A percentile compares a stretch with the other conserved stretches of the same genome.
phyloP scores from a whole-genome alignment of 2,329 filamentous ascomycete genomes.

The Alternaria atra region DNA sequence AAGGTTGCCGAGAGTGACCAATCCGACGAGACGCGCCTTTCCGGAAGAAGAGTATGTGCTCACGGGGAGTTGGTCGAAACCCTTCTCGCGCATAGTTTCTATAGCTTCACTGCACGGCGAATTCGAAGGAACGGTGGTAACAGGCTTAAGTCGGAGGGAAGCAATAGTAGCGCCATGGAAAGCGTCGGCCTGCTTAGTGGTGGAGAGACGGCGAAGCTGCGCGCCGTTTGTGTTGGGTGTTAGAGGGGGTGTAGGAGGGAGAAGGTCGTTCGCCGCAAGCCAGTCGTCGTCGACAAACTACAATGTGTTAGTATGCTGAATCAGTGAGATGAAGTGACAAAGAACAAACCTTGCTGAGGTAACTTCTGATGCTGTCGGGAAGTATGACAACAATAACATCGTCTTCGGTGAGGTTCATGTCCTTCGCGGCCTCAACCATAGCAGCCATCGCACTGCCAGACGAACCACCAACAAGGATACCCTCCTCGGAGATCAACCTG shows the following conservation, averaged over 20 bases:
- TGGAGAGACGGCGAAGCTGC: constrained; percentile 49
- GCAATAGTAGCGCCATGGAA: constrained; percentile 82
- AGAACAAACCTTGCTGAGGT: constrained; percentile 78
- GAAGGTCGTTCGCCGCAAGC: constrained; percentile 94
- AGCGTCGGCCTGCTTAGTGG: constrained; percentile 65
- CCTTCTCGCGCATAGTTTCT: constrained; percentile 97
- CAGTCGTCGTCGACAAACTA: constrained; percentile 97
- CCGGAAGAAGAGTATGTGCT: constrained; percentile 65
- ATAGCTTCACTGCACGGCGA: constrained; percentile 85
- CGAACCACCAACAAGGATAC: constrained; percentile 90
- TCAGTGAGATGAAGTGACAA: background rate
- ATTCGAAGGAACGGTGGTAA: constrained; percentile 80
- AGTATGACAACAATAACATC: constrained; percentile 91
- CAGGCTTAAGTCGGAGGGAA: constrained; percentile 87
- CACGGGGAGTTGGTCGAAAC: constrained; percentile 96
- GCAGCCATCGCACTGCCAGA: constrained; percentile 92
- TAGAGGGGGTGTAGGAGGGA: constrained; percentile 67
- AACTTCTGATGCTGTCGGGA: constrained; percentile 96
- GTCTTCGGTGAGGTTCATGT: constrained; percentile 78
- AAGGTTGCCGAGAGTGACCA: constrained; percentile 94
- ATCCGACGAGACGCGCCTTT: constrained; percentile 79
- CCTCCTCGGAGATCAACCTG: constrained; percentile 90
- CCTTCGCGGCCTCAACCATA: constrained; percentile 77
- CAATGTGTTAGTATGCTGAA: constrained; percentile 22
- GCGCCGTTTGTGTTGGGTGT: constrained; percentile 35